Conservation (phyloP, 306 rosid genomes). For the Lathyrus aphaca region DNA sequence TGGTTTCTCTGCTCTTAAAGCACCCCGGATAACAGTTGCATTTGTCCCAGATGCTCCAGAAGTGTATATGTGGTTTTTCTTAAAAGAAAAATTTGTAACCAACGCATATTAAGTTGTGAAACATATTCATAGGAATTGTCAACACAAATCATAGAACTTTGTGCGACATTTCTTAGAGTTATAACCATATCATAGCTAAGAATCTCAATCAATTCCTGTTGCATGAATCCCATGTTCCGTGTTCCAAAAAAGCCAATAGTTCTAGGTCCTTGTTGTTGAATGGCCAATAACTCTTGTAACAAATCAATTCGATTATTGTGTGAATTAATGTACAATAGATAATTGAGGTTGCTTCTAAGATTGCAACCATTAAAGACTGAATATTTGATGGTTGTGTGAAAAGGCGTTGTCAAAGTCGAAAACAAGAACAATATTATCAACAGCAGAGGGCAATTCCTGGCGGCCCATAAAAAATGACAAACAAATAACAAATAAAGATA, state of each 20-base stretch:
- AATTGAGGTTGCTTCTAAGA: conserved; percentile 2
- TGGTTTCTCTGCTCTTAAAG: conserved; percentile 97
- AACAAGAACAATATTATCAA: not conserved
- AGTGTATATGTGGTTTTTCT: conserved; percentile 97
- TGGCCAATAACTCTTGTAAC: conserved; percentile 89
- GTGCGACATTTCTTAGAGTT: conserved; percentile 69
- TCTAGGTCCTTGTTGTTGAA: conserved; percentile 99
- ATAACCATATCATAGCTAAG: conserved; percentile 99
- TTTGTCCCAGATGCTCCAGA: conserved; percentile 99
- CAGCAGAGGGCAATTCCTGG: not conserved
- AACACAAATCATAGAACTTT: conserved; percentile 30
- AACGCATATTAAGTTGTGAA: conserved; percentile 34
- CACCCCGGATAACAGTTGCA: conserved; percentile 99
- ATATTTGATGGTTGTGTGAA: conserved; percentile 6
- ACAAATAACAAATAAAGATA: not conserved
- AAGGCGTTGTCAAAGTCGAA: conserved; percentile 9
- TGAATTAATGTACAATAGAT: conserved; percentile 19
- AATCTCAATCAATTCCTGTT: conserved; percentile 95
- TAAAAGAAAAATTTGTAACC: conserved; percentile 41
- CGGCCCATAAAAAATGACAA: too few relatives aligned
- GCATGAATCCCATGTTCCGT: conserved; percentile 99
- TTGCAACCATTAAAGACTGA: conserved; percentile 20
- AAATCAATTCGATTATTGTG: conserved; percentile 20
- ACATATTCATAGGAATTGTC: not conserved
- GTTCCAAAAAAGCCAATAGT: conserved; percentile 98